These are phyloP conservation scores for Excoecaria cochinchinensis DNA, from an alignment of 345 rosid genomes.

Conservation along the genomic window DNA sequence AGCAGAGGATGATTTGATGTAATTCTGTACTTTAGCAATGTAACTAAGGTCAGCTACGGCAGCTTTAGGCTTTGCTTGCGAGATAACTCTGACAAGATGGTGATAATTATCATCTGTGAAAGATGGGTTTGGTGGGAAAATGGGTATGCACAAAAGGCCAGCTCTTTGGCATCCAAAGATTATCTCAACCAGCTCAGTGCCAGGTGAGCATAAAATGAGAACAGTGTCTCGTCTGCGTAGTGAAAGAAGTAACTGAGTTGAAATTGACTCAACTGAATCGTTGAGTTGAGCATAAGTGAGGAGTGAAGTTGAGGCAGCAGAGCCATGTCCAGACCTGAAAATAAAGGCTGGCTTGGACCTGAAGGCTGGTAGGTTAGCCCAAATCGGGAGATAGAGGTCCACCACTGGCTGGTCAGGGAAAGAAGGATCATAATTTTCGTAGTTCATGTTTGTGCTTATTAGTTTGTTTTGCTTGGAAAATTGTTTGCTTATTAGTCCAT, in stretches of 20 bases:
- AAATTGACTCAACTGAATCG: slow-evolving; percentile 38
- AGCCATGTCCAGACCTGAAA: slow-evolving; percentile 35
- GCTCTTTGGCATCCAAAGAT: slow-evolving; percentile 62
- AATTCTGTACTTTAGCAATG: slow-evolving; percentile 31
- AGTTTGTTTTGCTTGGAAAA: not conserved
- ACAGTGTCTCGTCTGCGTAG: slow-evolving; percentile 43
- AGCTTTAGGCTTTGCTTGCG: slow-evolving; percentile 57
- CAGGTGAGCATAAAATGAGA: slow-evolving; percentile 49
- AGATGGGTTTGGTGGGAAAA: slow-evolving; percentile 46
- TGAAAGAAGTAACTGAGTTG: slow-evolving; percentile 25
- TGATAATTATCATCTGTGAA: slow-evolving; percentile 31
- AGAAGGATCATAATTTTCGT: slow-evolving; percentile 51
- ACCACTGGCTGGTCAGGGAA: slow-evolving; percentile 65
- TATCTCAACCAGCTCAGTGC: slow-evolving; percentile 49
- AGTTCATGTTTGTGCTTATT: slow-evolving; percentile 28
- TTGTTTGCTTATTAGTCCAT: not conserved
- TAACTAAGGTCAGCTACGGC: slow-evolving; percentile 46
- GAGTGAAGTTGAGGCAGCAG: not conserved
- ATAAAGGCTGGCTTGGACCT: slow-evolving; percentile 46
- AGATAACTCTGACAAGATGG: slow-evolving; percentile 51
- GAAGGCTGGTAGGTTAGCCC: slow-evolving; percentile 53
- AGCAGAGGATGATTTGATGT: slow-evolving; percentile 30
- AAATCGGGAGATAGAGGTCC: slow-evolving; percentile 53
- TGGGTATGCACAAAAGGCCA: slow-evolving; percentile 48
- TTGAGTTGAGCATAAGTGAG: slow-evolving; percentile 49